These are phyloP conservation scores for Nannizzia gypsea DNA, from an alignment of 2,329 filamentous ascomycete species.

Conservation along the genomic window DNA sequence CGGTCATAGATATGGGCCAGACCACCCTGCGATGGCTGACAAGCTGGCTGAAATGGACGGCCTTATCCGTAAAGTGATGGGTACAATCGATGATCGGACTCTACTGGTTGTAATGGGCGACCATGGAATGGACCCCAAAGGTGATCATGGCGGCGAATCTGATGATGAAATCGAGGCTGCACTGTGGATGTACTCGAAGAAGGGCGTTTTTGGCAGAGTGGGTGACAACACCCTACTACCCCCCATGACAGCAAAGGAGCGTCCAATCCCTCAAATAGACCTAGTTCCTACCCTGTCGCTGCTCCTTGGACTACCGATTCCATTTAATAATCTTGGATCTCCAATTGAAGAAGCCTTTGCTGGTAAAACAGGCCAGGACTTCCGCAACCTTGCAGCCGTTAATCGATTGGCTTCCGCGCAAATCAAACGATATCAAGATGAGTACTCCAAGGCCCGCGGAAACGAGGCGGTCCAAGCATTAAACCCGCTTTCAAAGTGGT, in stretches of 20 bases:
- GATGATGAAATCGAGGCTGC: conserved; percentile 92
- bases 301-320: conserved; percentile 80
- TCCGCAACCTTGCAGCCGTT: conserved; percentile 64
- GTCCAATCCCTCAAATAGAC: conserved; percentile 74
- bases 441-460: conserved; percentile 64
- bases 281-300: conserved; percentile 84
- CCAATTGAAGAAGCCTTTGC: conserved; percentile 92
- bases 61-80: conserved; percentile 61
- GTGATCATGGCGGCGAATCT: conserved; percentile 96
- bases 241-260: conserved; percentile 58
- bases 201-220: conserved; percentile 68
- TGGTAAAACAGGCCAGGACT: conserved; percentile 50
- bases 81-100: conserved; percentile 68
- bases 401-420: conserved; percentile 70
- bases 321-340: conserved; percentile 86
- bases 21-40: conserved; percentile 79
- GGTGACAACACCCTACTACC: conserved; percentile 47
- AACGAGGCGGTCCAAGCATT: conserved; percentile 50
- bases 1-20: conserved; percentile 87
- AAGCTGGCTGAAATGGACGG: conserved; percentile 87
- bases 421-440: conserved; percentile 75
- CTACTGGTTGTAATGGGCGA: conserved; percentile 96
- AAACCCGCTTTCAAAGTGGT: conserved; percentile 49
- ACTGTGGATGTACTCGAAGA: conserved; percentile 96
- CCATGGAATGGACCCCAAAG: conserved; percentile 95